Conservation (phyloP, 2,329 filamentous ascomycete genomes). For the Epichloe aotearoae region DNA sequence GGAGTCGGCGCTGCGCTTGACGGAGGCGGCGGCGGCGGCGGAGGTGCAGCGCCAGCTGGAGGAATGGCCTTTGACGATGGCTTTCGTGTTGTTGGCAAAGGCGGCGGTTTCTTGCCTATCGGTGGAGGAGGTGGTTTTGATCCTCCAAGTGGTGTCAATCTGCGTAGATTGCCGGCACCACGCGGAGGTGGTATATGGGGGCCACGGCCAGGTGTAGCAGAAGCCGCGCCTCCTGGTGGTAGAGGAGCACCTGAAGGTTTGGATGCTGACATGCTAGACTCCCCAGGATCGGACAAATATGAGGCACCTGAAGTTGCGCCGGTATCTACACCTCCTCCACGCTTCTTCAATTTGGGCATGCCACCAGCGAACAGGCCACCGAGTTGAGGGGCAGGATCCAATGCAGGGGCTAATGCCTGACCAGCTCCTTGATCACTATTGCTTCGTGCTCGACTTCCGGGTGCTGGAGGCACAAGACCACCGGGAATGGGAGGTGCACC, state of each 20-base stretch:
- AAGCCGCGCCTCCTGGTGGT: slow-evolving; percentile 45
- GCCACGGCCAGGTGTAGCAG: slow-evolving; percentile 40
- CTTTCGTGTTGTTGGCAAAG: slow-evolving; percentile 47
- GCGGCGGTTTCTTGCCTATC: slow-evolving; percentile 62
- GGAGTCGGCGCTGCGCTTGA: slow-evolving; percentile 24
- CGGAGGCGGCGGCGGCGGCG: slow-evolving; percentile 25
- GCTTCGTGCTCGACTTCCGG: slow-evolving; percentile 60
- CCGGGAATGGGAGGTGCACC: slow-evolving; percentile 67
- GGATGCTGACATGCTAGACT: slow-evolving; percentile 16
- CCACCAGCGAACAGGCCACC: slow-evolving; percentile 83
- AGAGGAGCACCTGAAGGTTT: slow-evolving; percentile 45
- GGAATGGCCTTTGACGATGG: slow-evolving; percentile 29
- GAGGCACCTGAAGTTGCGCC: slow-evolving; percentile 46
- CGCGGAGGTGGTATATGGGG: slow-evolving; percentile 28
- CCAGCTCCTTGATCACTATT: slow-evolving; percentile 61
- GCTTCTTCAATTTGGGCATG: slow-evolving; percentile 89
- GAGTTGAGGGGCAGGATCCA: slow-evolving; percentile 58
- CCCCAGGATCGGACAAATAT: slow-evolving; percentile 66
- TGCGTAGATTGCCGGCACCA: slow-evolving; percentile 39
- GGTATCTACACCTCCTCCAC: slow-evolving; percentile 66
- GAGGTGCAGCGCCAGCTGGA: slow-evolving; percentile 22
- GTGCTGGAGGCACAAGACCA: slow-evolving; percentile 58
- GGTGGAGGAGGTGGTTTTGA: slow-evolving; percentile 52
- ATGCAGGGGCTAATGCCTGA: slow-evolving; percentile 25
- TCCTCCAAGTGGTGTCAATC: slow-evolving; percentile 30